Conservation (phyloP, 2,329 filamentous ascomycete genomes). For the Gnomoniopsis sp. region DNA sequence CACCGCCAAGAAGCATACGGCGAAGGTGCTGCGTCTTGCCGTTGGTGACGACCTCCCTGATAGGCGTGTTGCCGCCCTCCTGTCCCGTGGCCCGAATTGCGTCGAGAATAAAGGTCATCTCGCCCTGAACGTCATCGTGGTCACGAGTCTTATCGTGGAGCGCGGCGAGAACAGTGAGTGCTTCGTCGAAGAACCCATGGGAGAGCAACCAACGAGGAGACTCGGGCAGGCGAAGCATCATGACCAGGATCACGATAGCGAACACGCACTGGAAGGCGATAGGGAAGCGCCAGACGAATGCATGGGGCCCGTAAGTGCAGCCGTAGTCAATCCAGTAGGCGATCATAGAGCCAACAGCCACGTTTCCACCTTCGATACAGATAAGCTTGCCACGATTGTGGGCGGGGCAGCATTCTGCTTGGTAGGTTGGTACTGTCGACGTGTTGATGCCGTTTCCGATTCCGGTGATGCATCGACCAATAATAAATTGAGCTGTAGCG, state of each 20-base stretch:
- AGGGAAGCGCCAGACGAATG: constrained; percentile 36
- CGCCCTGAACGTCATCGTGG: constrained; percentile 37
- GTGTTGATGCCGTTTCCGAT: constrained; percentile 50
- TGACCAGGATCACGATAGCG: constrained; percentile 38
- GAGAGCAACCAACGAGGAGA: constrained; percentile 47
- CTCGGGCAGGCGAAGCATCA: constrained; percentile 46
- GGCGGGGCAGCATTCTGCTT: constrained; percentile 39
- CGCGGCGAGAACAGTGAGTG: constrained; percentile 48
- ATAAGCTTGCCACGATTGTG: constrained; percentile 59
- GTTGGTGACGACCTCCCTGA: constrained; percentile 24
- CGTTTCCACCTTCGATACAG: constrained; percentile 49
- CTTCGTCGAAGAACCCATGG: constrained; percentile 46
- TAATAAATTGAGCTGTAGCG: constrained; percentile 45
- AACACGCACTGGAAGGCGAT: constrained; percentile 40
- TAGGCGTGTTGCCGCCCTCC: constrained; percentile 26
- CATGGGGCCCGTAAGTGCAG: constrained; percentile 29
- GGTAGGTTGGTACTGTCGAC: constrained; percentile 40
- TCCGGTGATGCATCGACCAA: constrained; percentile 46
- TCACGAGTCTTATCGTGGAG: constrained; percentile 50
- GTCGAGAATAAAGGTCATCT: constrained; percentile 40
- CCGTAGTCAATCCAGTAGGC: constrained; percentile 42
- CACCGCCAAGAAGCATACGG: constrained; percentile 21
- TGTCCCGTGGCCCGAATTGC: constrained; percentile 30
- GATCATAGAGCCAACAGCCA: constrained; percentile 40
- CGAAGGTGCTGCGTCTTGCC: constrained; percentile 24